A percentile compares a stretch with the other conserved stretches of the same genome.
Conservation (phyloP, 306 rosid genomes). For the Prinsepia uniflora region DNA sequence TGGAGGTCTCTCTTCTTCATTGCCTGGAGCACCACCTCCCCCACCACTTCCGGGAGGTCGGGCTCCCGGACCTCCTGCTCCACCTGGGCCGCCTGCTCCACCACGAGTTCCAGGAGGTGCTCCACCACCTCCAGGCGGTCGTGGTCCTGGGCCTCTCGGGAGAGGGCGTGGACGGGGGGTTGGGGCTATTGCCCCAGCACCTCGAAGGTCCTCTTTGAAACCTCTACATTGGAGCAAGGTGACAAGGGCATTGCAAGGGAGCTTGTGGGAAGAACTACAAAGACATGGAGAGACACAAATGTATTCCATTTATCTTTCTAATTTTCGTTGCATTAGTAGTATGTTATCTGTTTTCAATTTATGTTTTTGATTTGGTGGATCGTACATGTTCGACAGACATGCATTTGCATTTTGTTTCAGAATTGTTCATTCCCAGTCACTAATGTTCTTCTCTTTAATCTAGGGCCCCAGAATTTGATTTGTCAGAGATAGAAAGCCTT, state of each 20-base stretch:
- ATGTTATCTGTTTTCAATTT: background rate
- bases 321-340: background rate
- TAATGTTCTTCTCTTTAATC: constrained; percentile 28
- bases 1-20: constrained; percentile 30
- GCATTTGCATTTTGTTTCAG: constrained; percentile 7
- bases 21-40: constrained; percentile 52
- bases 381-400: background rate
- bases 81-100: constrained; percentile 54
- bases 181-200: constrained; percentile 41
- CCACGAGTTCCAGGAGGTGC: constrained; percentile 45
- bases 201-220: constrained; percentile 73
- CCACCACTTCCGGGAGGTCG: constrained; percentile 39
- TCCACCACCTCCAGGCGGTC: constrained; percentile 58
- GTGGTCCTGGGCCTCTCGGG: constrained; percentile 74
- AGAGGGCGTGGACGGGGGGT: constrained; percentile 91
- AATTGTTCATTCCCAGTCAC: constrained; percentile 25
- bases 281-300: constrained; percentile 75
- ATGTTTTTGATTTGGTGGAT: background rate
- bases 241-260: constrained; percentile 86
- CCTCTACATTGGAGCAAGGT: constrained; percentile 98
- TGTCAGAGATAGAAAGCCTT: constrained; percentile 84
- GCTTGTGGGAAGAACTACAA: constrained; percentile 97
- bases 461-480: constrained; percentile 93
- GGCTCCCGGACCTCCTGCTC: constrained; percentile 33
- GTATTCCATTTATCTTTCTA: constrained; percentile 40